These are phyloP conservation scores for Pythium utonaiense DNA, from an alignment of 352 stramenopile species.

Conservation along the genomic window DNA sequence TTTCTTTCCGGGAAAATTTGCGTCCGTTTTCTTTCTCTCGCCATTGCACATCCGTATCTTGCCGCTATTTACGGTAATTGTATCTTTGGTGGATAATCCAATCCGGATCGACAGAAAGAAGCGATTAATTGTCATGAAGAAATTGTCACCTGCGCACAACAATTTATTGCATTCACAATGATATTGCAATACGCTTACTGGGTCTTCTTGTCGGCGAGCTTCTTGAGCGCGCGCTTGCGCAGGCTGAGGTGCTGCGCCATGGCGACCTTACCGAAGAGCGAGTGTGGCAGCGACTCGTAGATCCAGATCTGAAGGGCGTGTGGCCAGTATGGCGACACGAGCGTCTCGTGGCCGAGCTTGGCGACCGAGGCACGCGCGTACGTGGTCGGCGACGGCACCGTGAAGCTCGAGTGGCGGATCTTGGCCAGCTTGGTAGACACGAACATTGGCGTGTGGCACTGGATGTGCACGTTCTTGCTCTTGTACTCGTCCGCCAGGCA, in stretches of 20 bases:
- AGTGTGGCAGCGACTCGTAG: conserved; percentile 86
- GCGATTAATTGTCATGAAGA: not conserved
- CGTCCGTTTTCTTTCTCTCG: not conserved
- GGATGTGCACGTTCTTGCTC: conserved; percentile 91
- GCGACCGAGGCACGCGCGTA: conserved; percentile 91
- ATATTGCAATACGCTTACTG: too few species aligned
- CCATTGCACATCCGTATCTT: too few species aligned
- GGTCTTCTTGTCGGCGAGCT: conserved; percentile 83
- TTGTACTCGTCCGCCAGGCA: conserved; percentile 95
- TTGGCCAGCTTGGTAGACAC: conserved; percentile 99
- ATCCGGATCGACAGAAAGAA: not conserved
- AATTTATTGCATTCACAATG: too few species aligned
- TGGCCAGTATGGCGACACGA: conserved; percentile 93
- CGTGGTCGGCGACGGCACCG: conserved; percentile 87
- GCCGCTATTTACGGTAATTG: too few species aligned
- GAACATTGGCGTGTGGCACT: conserved; percentile 99
- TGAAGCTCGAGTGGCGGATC: conserved; percentile 93
- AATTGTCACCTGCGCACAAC: not conserved
- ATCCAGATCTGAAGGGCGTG: conserved; percentile 96
- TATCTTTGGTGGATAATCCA: too few species aligned
- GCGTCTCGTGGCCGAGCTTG: conserved; percentile 91
- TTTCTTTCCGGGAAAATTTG: not conserved
- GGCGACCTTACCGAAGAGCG: conserved; percentile 78
- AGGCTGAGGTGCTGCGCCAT: conserved; percentile 79
- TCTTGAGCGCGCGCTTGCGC: conserved; percentile 85